A percentile compares a stretch with the other conserved stretches of the same genome.
phyloP scores from a whole-genome alignment of 257 asterid genomes.

The Echium plantagineum region DNA sequence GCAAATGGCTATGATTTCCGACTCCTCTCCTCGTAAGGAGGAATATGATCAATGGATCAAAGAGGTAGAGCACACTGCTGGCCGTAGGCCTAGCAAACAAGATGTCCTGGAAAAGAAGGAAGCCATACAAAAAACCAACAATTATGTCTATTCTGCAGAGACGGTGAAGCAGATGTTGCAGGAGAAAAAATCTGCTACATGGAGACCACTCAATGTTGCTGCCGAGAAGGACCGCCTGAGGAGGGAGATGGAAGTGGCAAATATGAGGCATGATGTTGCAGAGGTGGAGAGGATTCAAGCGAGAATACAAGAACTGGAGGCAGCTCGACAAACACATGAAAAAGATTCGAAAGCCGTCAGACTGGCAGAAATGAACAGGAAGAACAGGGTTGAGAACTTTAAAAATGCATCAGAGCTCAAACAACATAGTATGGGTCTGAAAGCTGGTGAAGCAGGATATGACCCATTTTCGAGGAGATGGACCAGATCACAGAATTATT shows the following conservation, averaged over 20 bases:
- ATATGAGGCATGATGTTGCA: slow-evolving; percentile 45
- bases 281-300: slow-evolving; percentile 68
- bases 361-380: slow-evolving; percentile 87
- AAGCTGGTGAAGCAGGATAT: slow-evolving; percentile 86
- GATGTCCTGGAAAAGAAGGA: slow-evolving; percentile 79
- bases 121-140: slow-evolving; percentile 67
- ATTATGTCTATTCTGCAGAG: slow-evolving; percentile 84
- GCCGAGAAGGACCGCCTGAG: slow-evolving; percentile 93
- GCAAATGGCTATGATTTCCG: slow-evolving; percentile 98
- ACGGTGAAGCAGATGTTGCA: slow-evolving; percentile 95
- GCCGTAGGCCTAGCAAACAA: slow-evolving; percentile 73
- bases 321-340: slow-evolving; percentile 43
- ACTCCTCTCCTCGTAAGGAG: slow-evolving; percentile 60
- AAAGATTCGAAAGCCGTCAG: slow-evolving; percentile 64
- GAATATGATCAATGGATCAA: slow-evolving; percentile 93
- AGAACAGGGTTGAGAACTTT: slow-evolving; percentile 81
- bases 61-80: slow-evolving; percentile 78
- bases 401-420: slow-evolving; percentile 74
- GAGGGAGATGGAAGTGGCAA: slow-evolving; percentile 78
- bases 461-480: slow-evolving; percentile 98
- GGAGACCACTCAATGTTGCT: slow-evolving; percentile 81
- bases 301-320: slow-evolving; percentile 65
- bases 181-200: slow-evolving; percentile 92
- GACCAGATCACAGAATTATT: slow-evolving; percentile 88
- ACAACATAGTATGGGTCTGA: slow-evolving; percentile 37